These are phyloP conservation scores for Mortierella hygrophila DNA, from an alignment of 192 early-diverging fungal species.

Conservation along the genomic window DNA sequence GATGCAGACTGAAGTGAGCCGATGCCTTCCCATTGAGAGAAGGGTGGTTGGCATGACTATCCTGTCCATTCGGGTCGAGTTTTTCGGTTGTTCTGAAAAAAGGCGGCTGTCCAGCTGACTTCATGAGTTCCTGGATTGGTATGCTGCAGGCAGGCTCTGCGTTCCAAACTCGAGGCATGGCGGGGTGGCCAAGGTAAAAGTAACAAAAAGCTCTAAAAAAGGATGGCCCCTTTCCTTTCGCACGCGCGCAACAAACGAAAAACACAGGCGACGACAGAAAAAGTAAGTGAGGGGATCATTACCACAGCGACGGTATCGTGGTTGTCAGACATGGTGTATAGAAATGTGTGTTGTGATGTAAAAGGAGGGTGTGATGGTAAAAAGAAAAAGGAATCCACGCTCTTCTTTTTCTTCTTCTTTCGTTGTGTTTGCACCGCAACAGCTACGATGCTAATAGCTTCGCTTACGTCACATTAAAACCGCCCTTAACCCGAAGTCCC, in stretches of 20 bases:
- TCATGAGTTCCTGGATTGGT: slow-evolving; percentile 5
- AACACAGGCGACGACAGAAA: neutral
- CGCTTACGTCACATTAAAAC: neutral
- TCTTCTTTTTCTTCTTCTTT: neutral
- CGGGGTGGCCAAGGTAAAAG: neutral
- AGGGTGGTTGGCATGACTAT: neutral
- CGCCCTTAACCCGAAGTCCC: neutral
- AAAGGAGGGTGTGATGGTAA: slow-evolving; percentile 10
- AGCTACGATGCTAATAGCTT: neutral
- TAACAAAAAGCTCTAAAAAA: neutral
- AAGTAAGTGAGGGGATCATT: neutral
- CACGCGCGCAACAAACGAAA: neutral
- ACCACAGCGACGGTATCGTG: slow-evolving; percentile 47
- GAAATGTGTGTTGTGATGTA: neutral
- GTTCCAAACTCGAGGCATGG: neutral
- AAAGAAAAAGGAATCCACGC: slow-evolving; percentile 2
- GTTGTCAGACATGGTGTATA: slow-evolving; percentile 48
- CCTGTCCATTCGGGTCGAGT: neutral
- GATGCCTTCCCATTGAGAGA: neutral
- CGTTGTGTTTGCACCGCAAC: neutral
- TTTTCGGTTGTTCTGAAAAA: neutral
- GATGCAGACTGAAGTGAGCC: neutral
- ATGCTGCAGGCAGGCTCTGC: neutral
- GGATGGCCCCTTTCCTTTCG: neutral
- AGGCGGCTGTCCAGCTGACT: neutral